Percentiles rank a stretch among this genome's conserved stretches.
Evolutionary conservation across 208 protist species (phyloP).

Genomic region (Wallacemonas rigidus): DNA sequence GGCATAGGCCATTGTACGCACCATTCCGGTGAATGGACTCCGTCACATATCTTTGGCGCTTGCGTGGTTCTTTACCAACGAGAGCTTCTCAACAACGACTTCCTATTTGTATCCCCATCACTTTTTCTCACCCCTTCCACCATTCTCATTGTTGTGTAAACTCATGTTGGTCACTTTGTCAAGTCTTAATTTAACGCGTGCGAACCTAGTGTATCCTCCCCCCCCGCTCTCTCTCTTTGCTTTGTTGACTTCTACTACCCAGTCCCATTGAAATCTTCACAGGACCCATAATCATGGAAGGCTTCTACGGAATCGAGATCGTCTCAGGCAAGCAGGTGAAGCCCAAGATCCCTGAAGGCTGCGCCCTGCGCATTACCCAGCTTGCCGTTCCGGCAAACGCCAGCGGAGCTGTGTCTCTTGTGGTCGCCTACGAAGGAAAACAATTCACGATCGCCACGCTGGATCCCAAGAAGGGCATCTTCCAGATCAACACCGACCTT

Average conservation of each 20-base stretch:
- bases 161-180: not conserved
- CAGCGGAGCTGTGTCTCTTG: conserved; percentile 66
- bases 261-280: too few species aligned
- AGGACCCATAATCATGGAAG: conserved; percentile 60
- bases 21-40: too few species aligned
- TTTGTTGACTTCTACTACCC: not conserved
- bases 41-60: too few species aligned
- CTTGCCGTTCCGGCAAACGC: conserved; percentile 85
- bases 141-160: conserved; percentile 4
- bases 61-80: too few species aligned
- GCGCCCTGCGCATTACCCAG: conserved; percentile 86
- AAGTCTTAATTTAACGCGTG: conserved; percentile 16
- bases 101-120: not conserved
- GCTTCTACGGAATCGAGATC: conserved; percentile 87
- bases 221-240: not conserved
- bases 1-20: too few species aligned
- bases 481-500: conserved; percentile 87
- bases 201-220: not conserved
- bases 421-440: conserved; percentile 84
- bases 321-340: conserved; percentile 74
- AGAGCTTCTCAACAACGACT: too few species aligned
- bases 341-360: conserved; percentile 82
- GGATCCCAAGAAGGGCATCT: conserved; percentile 79
- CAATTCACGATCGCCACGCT: conserved; percentile 88
- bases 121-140: not conserved